Evolutionary conservation across 768 basidiomycete genomes (phyloP).

Genomic region (Sarcodon aspratus): DNA sequence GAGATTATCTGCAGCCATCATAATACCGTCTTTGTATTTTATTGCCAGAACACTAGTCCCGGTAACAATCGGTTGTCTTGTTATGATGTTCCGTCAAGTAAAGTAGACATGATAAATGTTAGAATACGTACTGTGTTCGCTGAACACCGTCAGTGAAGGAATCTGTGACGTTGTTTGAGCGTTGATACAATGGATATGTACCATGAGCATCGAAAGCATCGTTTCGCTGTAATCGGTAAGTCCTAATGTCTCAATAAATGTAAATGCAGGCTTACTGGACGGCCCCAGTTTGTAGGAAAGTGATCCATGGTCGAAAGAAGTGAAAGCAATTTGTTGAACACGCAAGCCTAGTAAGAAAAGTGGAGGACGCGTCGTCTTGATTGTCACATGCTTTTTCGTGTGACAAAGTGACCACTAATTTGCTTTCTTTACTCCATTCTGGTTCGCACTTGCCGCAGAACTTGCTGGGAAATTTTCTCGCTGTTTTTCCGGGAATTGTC

Average conservation of each 20-base stretch:
- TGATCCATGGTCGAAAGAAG: constrained; percentile 50
- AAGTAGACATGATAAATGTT: not conserved
- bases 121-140: constrained; percentile 58
- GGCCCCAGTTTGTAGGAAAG: constrained; percentile 77
- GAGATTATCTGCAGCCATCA: constrained; percentile 97
- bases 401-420: not conserved
- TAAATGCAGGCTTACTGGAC: constrained; percentile 41
- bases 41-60: constrained; percentile 94
- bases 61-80: constrained; percentile 87
- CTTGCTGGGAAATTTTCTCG: no score
- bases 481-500: no score
- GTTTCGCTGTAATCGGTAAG: constrained; percentile 38
- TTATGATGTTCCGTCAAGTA: not conserved
- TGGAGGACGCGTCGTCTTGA: not conserved
- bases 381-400: not conserved
- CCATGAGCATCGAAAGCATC: constrained; percentile 66
- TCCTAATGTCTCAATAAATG: not conserved
- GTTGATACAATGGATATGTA: constrained; percentile 64
- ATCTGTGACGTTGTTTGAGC: constrained; percentile 41
- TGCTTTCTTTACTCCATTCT: no score
- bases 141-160: constrained; percentile 56
- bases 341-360: no score
- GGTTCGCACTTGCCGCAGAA: no score
- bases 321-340: no score
- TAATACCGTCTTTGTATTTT: constrained; percentile 92